These are phyloP conservation scores for Diaporthe sp. DNA, from an alignment of 2,329 filamentous ascomycete species.

Conservation along the genomic window DNA sequence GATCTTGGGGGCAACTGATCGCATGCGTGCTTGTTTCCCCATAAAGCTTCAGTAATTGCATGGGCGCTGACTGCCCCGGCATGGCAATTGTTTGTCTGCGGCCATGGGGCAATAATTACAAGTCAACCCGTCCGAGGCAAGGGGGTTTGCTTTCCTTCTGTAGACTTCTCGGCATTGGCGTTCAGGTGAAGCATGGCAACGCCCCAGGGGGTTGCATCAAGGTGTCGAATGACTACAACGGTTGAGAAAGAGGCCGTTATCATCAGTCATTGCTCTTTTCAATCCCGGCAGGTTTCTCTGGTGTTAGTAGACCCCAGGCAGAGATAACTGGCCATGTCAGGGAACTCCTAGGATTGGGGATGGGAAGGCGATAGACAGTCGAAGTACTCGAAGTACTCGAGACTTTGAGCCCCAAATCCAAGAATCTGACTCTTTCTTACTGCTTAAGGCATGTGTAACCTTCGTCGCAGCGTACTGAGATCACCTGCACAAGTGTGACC, in stretches of 20 bases:
- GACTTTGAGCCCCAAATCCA: not conserved
- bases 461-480: not conserved
- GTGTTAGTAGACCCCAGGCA: not conserved
- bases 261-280: not conserved
- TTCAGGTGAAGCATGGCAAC: conserved; percentile 11
- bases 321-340: not conserved
- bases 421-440: not conserved
- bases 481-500: conserved; percentile 13
- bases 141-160: conserved; percentile 12
- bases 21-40: not conserved
- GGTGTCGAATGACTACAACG: not conserved
- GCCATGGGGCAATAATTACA: not conserved
- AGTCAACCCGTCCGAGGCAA: not conserved
- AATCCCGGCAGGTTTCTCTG: too few species aligned
- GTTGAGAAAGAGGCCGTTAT: not conserved
- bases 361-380: not conserved
- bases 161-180: conserved; percentile 37
- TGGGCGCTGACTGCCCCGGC: not conserved
- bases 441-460: conserved; percentile 23
- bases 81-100: not conserved
- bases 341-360: not conserved
- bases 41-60: conserved; percentile 1
- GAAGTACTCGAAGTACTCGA: conserved; percentile 7
- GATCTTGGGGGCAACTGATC: not conserved
- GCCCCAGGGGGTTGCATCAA: not conserved